Evolutionary conservation across 805 yeast genomes (phyloP), one percentile per base, ranked within the genome.

Genomic region (Saccharomycopsis fermentans): DNA sequence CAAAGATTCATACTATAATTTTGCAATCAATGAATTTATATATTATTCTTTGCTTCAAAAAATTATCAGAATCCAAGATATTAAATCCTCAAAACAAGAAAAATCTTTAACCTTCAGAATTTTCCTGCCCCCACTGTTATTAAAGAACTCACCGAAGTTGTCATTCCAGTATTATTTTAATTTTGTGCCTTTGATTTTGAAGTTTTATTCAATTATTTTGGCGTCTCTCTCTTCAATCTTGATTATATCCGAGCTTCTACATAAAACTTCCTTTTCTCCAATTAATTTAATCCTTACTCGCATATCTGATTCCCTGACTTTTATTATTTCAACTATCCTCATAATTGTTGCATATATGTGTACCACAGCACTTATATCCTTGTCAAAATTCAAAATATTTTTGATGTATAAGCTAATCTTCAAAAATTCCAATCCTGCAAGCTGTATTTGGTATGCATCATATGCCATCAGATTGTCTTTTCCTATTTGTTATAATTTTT

Each of bases 391-490:
- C 59, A 81, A 83, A 61, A 72, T 89, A 5, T 89, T 89, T 75
- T 84, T 86, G 67, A 77, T 86, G 69, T 89, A 87, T 68, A 90
- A 86, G 61, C 75, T 89, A 59, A 90, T 86, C 14, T 82, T 84
- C 19, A 78, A 77, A 62, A 78, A 82, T 56, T 84, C 92, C 0
- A 92, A 86, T 67, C 85, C 88, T 0, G 86, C 87, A 0, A 82
- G 89, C 16, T 78, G 86, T 24, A 77, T 88, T 36, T 89, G 88
- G 67, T 89, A 87, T 68, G 82, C 90, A 21, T 85, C 87, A 65
- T 88, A 89, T 65, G 83, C 88, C 19, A 86, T 91, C 55, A 81
- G 96, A 62, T 73, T 89, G 67, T 87, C 96, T 0, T 83, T 89
- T 12, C 96, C 96, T 11, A 74, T 89, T 62, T 82, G 88, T 27